A percentile compares a stretch with the other conserved stretches of the same genome.
Conservation (phyloP, 306 rosid genomes). For the Cicer arietinum region DNA sequence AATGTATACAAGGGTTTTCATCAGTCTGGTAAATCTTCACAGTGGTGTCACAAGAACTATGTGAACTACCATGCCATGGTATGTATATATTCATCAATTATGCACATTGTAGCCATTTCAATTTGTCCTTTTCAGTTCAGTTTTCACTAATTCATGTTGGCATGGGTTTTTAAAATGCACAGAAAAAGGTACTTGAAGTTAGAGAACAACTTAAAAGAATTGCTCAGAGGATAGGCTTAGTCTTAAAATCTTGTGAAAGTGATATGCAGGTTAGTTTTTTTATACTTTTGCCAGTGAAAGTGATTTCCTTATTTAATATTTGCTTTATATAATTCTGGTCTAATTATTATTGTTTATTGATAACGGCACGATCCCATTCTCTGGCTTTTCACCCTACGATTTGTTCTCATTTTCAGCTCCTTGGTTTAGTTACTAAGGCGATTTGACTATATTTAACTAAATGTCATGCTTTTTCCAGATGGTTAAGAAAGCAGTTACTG, state of each 20-base stretch:
- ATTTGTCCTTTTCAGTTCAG: constrained; percentile 36
- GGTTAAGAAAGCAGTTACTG: constrained; percentile 82
- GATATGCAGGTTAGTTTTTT: constrained; percentile 64
- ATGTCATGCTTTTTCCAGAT: constrained; percentile 55
- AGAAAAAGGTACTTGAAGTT: constrained; percentile 88
- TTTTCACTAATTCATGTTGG: constrained; percentile 37
- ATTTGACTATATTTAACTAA: neutral
- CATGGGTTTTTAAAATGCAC: constrained; percentile 46
- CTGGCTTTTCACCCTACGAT: constrained; percentile 1
- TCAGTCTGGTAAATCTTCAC: constrained; percentile 92
- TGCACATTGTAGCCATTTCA: constrained; percentile 19
- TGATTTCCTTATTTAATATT: constrained; percentile 31
- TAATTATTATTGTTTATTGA: constrained; percentile 5
- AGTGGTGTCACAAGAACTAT: constrained; percentile 91
- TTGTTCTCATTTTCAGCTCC: constrained; percentile 24
- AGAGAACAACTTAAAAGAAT: constrained; percentile 89
- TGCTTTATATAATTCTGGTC: neutral
- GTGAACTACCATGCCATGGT: constrained; percentile 97
- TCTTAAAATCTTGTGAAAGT: constrained; percentile 74
- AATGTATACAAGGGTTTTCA: constrained; percentile 91
- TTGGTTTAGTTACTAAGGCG: neutral
- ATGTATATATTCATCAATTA: constrained; percentile 46
- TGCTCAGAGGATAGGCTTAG: constrained; percentile 82
- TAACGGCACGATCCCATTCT: neutral
- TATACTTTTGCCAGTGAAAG: constrained; percentile 1